Percentiles rank a stretch among this genome's conserved stretches.
phyloP scores from a whole-genome alignment of 352 stramenopile species.

The Phytopythium oedochilum region DNA sequence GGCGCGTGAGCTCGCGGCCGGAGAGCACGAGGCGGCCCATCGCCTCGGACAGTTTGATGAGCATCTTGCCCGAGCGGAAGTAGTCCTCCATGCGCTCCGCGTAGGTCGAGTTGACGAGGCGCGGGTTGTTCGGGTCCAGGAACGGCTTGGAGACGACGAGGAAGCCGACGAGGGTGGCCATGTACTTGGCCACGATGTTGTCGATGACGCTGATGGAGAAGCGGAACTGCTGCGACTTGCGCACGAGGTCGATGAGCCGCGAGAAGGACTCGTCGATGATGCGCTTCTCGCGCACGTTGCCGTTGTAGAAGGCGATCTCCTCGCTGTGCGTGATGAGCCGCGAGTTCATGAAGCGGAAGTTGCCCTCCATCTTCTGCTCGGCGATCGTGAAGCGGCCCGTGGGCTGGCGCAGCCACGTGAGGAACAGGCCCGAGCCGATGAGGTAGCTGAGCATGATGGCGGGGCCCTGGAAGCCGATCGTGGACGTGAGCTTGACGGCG shows the following conservation, averaged over 20 bases:
- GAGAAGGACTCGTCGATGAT: slow-evolving; percentile 74
- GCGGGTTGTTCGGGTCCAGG: slow-evolving; percentile 47
- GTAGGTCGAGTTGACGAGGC: slow-evolving; percentile 55
- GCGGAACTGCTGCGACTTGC: slow-evolving; percentile 80
- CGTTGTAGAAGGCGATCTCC: slow-evolving; percentile 91
- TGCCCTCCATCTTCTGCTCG: slow-evolving; percentile 80
- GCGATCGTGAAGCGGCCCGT: slow-evolving; percentile 78
- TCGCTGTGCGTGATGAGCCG: slow-evolving; percentile 86
- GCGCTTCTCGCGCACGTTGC: slow-evolving; percentile 78
- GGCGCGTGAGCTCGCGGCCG: slow-evolving; percentile 74
- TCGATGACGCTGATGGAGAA: slow-evolving; percentile 81
- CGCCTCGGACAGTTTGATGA: slow-evolving; percentile 82
- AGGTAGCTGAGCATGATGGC: slow-evolving; percentile 70
- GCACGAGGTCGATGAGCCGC: slow-evolving; percentile 55
- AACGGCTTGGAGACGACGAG: slow-evolving; percentile 73
- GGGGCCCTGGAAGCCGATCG: slow-evolving; percentile 71
- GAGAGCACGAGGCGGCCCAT: slow-evolving; percentile 85
- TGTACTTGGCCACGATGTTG: slow-evolving; percentile 86
- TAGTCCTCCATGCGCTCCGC: slow-evolving; percentile 83
- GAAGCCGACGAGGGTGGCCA: slow-evolving; percentile 82
- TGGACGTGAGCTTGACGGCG: slow-evolving; percentile 50
- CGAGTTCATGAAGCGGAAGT: slow-evolving; percentile 87
- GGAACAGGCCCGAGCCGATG: slow-evolving; percentile 54
- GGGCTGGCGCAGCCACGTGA: slow-evolving; percentile 68
- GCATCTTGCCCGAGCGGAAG: slow-evolving; percentile 82